Conservation (phyloP, 1,284 basidiomycete species). For the Microbotryomycetes sp. region DNA sequence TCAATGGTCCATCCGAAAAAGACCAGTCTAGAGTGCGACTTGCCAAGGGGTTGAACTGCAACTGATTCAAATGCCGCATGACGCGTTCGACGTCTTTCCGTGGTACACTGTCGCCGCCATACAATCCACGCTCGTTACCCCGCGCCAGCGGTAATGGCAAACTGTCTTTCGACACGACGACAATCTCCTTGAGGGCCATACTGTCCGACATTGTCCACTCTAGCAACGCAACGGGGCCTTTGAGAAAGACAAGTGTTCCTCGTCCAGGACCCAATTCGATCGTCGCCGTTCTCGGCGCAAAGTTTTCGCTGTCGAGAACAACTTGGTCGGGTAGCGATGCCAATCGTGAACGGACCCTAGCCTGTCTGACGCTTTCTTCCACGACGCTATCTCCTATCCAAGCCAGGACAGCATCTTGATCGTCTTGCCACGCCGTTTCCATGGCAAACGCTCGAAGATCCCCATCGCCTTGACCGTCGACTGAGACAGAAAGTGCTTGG, state of each 20-base stretch:
- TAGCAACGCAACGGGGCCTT: neutral
- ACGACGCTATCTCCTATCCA: neutral
- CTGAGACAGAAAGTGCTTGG: neutral
- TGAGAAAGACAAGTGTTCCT: neutral
- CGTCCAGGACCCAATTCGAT: neutral
- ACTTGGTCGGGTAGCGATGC: neutral
- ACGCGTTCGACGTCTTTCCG: constrained; percentile 6
- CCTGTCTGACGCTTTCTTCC: neutral
- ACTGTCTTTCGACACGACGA: neutral
- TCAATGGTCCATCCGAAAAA: neutral
- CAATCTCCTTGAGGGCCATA: neutral
- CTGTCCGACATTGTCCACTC: neutral
- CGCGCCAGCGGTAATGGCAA: neutral
- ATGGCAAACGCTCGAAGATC: neutral
- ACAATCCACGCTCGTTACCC: neutral
- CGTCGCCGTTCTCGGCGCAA: neutral
- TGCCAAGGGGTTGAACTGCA: constrained; percentile 12
- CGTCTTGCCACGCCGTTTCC: neutral
- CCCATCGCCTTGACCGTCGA: neutral
- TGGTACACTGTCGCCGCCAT: constrained; percentile 4
- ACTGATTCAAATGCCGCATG: constrained; percentile 1
- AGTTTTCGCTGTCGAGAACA: neutral
- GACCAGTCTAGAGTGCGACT: too few relatives aligned
- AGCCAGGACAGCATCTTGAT: neutral
- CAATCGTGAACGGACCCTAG: neutral